Base-by-base conservation (phyloP, 148 eudicot genomes). In the Amaranthus palmeri region DNA sequence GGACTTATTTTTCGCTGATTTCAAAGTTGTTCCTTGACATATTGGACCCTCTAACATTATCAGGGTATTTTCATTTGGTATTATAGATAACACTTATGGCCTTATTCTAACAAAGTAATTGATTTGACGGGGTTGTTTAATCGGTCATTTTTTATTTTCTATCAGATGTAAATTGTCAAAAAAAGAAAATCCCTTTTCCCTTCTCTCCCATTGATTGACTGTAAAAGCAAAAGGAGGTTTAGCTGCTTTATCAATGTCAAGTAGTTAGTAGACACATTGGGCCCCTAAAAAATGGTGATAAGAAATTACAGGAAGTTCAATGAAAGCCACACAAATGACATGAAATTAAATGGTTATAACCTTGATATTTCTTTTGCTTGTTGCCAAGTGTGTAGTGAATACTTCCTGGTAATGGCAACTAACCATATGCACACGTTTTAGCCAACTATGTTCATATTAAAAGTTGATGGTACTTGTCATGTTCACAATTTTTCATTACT, bases 11-110 rank as follows among this genome's bases (percentile, higher is more conserved):
- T 42, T 25, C 2, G 47, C 65, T 61, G 36, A 25, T 25, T 25
- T 1, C 36, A 25, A 25, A 61, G 43, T 61, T 61, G 65, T 61
- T 61, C 15, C 48, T 40, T 41, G 65, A 61, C 65, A 61, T 61
- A 61, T 42, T 12, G 47, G 65, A 61, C 17, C 65, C 46, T 61
- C 47, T 61, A 5, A 11, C 47, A 45, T 42, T 43, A 61, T 41
- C 47, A 40, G 44, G 15, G 5, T 8, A 52, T 52, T 10, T 52
- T 14, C 55, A 52, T 15, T 14, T 54, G 6, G 5, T 54, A 25
- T 25, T 25, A 25, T 25, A 25, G 36, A 25, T 25, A 25, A 25
- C 36, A 25, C 36, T 25, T 25, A 25, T n/a, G n/a, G n/a, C n/a
- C n/a, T n/a, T n/a, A n/a, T n/a, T n/a, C n/a, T n/a, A n/a, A n/a